Conservation (phyloP, 2,329 filamentous ascomycete genomes). For the Venturia nashicola region DNA sequence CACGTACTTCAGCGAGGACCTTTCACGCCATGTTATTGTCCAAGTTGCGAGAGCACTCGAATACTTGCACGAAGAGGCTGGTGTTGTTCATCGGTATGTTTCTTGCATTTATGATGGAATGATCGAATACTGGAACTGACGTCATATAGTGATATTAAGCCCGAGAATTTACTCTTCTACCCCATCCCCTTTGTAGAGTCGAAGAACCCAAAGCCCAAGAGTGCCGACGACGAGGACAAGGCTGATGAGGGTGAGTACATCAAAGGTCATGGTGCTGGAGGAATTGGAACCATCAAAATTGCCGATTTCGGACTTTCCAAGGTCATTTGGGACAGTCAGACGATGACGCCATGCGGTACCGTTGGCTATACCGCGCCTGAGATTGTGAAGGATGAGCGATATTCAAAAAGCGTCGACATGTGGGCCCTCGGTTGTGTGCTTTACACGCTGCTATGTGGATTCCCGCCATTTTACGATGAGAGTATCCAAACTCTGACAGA, state of each 20-base stretch:
- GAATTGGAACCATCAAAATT: constrained; percentile 92
- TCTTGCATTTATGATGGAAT: not conserved
- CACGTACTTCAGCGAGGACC: constrained; percentile 94
- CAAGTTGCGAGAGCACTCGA: constrained; percentile 92
- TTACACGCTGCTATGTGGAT: constrained; percentile 92
- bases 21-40: constrained; percentile 85
- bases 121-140: constrained; percentile 19
- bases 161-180: constrained; percentile 90
- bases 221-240: constrained; percentile 91
- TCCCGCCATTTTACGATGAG: constrained; percentile 97
- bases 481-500: constrained; percentile 94
- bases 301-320: constrained; percentile 97
- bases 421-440: constrained; percentile 96
- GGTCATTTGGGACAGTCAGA: constrained; percentile 95
- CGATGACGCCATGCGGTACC: constrained; percentile 98
- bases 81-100: constrained; percentile 88
- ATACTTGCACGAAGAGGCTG: constrained; percentile 87
- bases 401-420: constrained; percentile 99
- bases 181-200: constrained; percentile 72
- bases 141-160: constrained; percentile 77
- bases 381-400: constrained; percentile 97
- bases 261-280: constrained; percentile 67
- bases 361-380: constrained; percentile 97
- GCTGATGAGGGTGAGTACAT: constrained; percentile 92
- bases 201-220: constrained; percentile 65